Conservation (phyloP, 2,329 filamentous ascomycete genomes). For the Pestalotiopsis fici region DNA sequence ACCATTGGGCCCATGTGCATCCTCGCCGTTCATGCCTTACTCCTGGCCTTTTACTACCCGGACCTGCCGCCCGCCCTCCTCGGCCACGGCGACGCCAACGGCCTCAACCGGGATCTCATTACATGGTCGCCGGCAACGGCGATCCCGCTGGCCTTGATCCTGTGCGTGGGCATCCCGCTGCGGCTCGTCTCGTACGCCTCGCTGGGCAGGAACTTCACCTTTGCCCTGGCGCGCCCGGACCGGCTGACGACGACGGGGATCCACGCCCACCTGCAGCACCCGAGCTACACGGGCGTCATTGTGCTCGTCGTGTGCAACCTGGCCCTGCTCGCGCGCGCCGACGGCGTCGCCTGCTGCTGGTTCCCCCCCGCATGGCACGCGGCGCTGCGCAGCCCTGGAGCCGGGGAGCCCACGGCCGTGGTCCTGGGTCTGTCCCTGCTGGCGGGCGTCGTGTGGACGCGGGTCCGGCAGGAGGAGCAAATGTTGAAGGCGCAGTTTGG, state of each 20-base stretch:
- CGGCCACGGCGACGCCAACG: slow-evolving; percentile 30
- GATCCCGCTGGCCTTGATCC: slow-evolving; percentile 33
- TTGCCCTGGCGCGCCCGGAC: slow-evolving; percentile 47
- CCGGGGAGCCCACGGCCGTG: neutral
- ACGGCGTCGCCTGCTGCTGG: slow-evolving; percentile 41
- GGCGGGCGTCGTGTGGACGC: slow-evolving; percentile 26
- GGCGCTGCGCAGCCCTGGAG: neutral
- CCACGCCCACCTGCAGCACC: slow-evolving; percentile 52
- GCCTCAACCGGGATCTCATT: slow-evolving; percentile 29
- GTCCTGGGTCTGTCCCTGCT: slow-evolving; percentile 16
- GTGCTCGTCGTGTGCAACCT: slow-evolving; percentile 33
- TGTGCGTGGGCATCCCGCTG: slow-evolving; percentile 30
- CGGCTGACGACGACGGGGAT: slow-evolving; percentile 46
- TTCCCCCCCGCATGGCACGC: slow-evolving; percentile 25
- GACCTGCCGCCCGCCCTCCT: slow-evolving; percentile 23
- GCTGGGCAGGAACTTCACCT: slow-evolving; percentile 55
- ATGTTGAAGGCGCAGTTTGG: slow-evolving; percentile 51
- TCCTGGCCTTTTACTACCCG: slow-evolving; percentile 21
- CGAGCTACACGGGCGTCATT: slow-evolving; percentile 48
- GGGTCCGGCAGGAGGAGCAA: slow-evolving; percentile 49
- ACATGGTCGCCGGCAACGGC: slow-evolving; percentile 37
- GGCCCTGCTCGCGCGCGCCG: slow-evolving; percentile 34
- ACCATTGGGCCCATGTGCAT: slow-evolving; percentile 23
- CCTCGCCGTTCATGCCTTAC: slow-evolving; percentile 20
- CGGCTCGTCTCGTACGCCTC: slow-evolving; percentile 38